Evolutionary conservation across 2,329 filamentous ascomycete genomes (phyloP).

Genomic region (Colletotrichum gloeosporioides): DNA sequence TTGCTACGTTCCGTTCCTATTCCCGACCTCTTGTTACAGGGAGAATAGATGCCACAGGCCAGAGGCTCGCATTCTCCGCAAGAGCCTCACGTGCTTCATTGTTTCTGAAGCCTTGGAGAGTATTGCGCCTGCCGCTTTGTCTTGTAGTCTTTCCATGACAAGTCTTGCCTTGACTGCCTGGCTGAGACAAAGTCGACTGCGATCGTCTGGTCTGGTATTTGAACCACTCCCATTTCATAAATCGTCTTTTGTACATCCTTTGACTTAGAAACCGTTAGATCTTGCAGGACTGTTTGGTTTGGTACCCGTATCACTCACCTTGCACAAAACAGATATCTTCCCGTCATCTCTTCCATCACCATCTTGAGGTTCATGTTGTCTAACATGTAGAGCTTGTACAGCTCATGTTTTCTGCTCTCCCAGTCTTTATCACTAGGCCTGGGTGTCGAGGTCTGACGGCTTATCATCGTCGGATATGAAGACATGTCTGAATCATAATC

Average conservation of each 20-base stretch:
- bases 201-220: not conserved
- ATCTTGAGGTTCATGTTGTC: not conserved
- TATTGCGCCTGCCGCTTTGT: not conserved
- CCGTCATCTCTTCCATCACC: not conserved
- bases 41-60: not conserved
- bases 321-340: not conserved
- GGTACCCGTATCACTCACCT: not conserved
- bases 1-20: not conserved
- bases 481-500: accelerated
- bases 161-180: not conserved
- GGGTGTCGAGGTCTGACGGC: accelerated
- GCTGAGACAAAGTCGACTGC: not conserved
- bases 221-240: not conserved
- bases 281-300: accelerated
- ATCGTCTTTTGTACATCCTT: not conserved
- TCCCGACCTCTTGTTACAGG: not conserved
- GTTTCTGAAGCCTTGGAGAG: not conserved
- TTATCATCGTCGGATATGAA: not conserved
- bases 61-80: not conserved
- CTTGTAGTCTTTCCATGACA: not conserved
- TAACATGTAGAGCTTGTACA: not conserved
- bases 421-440: not conserved
- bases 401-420: not conserved
- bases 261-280: not conserved
- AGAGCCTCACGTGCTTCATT: accelerated